Evolutionary conservation across 192 early-diverging fungal genomes (phyloP).

Genomic region (Pecoramyces ruminantium): DNA sequence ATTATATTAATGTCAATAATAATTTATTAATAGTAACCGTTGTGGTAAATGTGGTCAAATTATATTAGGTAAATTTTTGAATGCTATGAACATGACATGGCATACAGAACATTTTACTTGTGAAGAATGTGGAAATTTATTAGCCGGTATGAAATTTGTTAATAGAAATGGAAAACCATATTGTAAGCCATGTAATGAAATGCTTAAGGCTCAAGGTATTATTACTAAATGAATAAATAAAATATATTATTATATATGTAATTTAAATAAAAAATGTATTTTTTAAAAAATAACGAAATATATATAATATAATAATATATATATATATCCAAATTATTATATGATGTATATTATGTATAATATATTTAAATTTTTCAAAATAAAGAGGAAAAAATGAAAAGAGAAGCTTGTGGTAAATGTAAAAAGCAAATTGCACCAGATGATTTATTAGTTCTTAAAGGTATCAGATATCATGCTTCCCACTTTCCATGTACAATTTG

Average conservation of each 20-base stretch:
- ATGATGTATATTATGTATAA: no score
- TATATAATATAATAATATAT: background rate
- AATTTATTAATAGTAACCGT: constrained; percentile 9
- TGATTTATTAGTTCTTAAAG: constrained; percentile 6
- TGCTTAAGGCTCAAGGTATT: background rate
- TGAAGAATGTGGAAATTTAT: constrained; percentile 1
- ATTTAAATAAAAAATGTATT: background rate
- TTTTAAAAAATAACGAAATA: background rate
- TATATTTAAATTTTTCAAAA: no score
- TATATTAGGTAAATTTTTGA: constrained; percentile 21
- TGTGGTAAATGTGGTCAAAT: constrained; percentile 21
- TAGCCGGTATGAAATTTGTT: constrained; percentile 18
- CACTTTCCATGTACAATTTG: constrained; percentile 27
- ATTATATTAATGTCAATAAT: no score
- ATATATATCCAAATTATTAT: no score
- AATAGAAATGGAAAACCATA: constrained; percentile 21
- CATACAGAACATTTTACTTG: constrained; percentile 30
- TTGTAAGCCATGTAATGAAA: constrained; percentile 19
- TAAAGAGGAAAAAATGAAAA: background rate
- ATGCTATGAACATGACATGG: constrained; percentile 25
- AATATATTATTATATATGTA: background rate
- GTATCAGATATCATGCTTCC: constrained; percentile 16
- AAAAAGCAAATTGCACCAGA: background rate
- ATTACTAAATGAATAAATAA: no score
- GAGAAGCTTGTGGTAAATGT: background rate